Evolutionary conservation across 2,329 filamentous ascomycete genomes (phyloP).

Genomic region (Amauroascus verrucosus): DNA sequence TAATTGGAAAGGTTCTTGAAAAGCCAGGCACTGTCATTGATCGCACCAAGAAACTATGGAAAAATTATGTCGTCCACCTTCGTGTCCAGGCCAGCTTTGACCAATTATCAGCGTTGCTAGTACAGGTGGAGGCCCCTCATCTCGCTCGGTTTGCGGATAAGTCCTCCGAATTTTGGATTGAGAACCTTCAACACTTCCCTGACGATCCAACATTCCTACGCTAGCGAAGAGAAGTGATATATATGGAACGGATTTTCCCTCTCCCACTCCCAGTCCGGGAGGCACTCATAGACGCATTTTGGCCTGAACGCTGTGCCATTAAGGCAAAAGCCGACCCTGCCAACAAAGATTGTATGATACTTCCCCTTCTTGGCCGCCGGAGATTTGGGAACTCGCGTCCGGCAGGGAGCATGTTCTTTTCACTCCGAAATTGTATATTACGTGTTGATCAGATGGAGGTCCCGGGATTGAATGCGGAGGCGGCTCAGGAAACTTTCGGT

Average conservation of each 20-base stretch:
- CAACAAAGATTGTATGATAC: conserved; percentile 41
- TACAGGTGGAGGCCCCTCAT: neutral
- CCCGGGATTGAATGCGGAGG: conserved; percentile 26
- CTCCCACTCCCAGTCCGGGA: neutral
- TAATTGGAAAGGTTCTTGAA: neutral
- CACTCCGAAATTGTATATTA: conserved; percentile 42
- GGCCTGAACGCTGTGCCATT: neutral
- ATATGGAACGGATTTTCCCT: neutral
- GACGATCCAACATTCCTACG: neutral
- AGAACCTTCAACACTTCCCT: neutral
- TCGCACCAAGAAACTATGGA: neutral
- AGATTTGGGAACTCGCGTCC: conserved; percentile 14
- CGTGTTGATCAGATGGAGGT: conserved; percentile 42
- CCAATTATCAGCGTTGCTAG: neutral
- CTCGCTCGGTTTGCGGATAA: neutral
- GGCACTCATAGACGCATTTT: neutral
- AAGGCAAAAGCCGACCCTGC: conserved; percentile 9
- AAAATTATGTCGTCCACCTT: neutral
- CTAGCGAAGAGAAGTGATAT: neutral
- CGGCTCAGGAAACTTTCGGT: too few species aligned
- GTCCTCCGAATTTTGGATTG: neutral
- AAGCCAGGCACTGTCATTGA: neutral
- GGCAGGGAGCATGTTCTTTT: conserved; percentile 19
- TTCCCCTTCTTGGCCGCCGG: conserved; percentile 41
- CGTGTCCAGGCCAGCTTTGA: neutral